phyloP scores from a whole-genome alignment of 2,329 filamentous ascomycete genomes.

The Claviceps pazoutovae region DNA sequence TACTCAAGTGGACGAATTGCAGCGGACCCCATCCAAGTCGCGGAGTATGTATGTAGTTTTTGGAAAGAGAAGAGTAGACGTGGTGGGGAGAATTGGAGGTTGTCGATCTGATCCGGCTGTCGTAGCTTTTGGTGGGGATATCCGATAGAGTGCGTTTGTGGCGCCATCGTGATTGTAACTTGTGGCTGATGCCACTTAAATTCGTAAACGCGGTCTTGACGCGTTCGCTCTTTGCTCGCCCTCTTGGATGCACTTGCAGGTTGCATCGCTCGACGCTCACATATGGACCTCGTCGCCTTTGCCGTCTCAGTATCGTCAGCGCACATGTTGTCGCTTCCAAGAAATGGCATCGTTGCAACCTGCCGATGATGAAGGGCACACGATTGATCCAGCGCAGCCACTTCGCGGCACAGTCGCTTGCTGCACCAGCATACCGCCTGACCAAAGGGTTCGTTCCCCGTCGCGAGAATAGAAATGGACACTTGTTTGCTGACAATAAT shows the following conservation, averaged over 20 bases:
- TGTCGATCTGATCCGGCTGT: neutral
- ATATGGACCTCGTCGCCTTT: neutral
- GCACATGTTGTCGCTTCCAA: neutral
- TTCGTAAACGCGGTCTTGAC: neutral
- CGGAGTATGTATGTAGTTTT: neutral
- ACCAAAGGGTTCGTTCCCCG: conserved; percentile 50
- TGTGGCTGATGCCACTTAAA: neutral
- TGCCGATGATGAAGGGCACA: conserved; percentile 14
- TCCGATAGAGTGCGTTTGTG: neutral
- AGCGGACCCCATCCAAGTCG: conserved; percentile 1
- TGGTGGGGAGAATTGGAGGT: neutral
- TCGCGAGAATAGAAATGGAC: neutral
- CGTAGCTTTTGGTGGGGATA: conserved; percentile 10
- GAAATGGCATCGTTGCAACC: conserved; percentile 17
- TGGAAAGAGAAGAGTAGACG: neutral
- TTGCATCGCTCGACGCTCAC: neutral
- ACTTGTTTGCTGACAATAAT: neutral
- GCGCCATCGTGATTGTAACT: neutral
- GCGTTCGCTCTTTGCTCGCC: neutral
- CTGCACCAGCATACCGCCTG: conserved; percentile 72
- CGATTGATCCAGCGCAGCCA: conserved; percentile 45
- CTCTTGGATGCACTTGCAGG: neutral
- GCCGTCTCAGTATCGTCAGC: neutral
- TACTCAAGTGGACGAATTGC: neutral
- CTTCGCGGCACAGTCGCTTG: conserved; percentile 65